These are phyloP conservation scores for Papilionanthe hybrid DNA, from an alignment of 116 monocot genomes.

Conservation along the genomic window DNA sequence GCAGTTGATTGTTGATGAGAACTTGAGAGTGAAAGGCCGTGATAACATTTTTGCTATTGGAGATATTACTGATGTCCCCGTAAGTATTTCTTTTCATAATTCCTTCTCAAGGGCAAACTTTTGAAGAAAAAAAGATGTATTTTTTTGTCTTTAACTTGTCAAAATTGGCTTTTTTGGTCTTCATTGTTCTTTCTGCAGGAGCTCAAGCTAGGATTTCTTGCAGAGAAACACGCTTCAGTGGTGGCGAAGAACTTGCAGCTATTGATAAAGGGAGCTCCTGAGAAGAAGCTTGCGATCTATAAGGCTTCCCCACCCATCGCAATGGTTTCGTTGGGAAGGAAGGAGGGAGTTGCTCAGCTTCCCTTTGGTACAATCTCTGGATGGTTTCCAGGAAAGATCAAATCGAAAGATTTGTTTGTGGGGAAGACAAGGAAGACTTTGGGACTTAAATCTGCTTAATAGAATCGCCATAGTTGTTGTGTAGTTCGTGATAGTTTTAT, in stretches of 20 bases:
- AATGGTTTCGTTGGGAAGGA: conserved; percentile 48
- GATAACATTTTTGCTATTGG: conserved; percentile 57
- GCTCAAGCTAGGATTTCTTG: conserved; percentile 59
- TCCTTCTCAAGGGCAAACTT: no score
- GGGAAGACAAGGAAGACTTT: conserved; percentile 45
- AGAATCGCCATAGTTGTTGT: not conserved
- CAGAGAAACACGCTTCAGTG: conserved; percentile 44
- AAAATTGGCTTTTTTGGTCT: not conserved
- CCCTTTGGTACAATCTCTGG: conserved; percentile 35
- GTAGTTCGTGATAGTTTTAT: not conserved
- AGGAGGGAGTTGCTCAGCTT: conserved; percentile 42
- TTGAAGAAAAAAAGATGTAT: not conserved
- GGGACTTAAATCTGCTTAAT: conserved; percentile 16
- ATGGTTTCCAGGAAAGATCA: conserved; percentile 42
- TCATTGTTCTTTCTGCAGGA: conserved; percentile 33
- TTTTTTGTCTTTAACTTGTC: not conserved
- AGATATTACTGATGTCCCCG: conserved; percentile 56
- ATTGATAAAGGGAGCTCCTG: conserved; percentile 33
- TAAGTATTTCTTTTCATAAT: conserved; percentile 19
- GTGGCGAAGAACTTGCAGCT: conserved; percentile 53
- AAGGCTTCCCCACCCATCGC: conserved; percentile 27
- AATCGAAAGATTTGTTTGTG: conserved; percentile 54
- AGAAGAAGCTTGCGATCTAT: conserved; percentile 32
- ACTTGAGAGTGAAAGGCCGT: conserved; percentile 42
- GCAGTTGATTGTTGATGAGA: conserved; percentile 48